Base-by-base conservation (phyloP, 768 basidiomycete species). In the Leccinum subtestaceum region DNA sequence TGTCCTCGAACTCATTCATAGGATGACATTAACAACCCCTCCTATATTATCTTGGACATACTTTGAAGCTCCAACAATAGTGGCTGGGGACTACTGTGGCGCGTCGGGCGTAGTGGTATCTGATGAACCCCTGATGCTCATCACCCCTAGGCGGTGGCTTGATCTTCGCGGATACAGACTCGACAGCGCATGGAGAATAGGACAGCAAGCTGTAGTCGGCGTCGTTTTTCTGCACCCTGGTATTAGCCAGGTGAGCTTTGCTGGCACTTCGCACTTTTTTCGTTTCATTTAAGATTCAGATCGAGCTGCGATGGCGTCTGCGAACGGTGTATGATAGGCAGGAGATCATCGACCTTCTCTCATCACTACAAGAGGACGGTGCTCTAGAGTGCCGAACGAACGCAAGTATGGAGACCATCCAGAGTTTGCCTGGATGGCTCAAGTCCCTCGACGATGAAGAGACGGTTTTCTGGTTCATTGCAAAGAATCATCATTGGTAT, bases 101-200 rank as follows among this genome's bases (percentile, higher is more conserved):
- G 63, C 76, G 23, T 90, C 87, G 89, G 80, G 82, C 2, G 83
- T 89, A 38, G 67, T 74, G 11, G 73, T 82, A 32, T 82, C 78
- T n/a, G 73, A 79, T 51, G 62, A 68, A 71, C 51, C 82, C 74
- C 8, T 68, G 77, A 74, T 69, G 49, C 74, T 81, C 62, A 61
- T 85, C 15, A 80, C 85, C 55, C 91, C 91, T 45, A 80, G 90
- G 34, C 83, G 91, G 17, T 93, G 91, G 91, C 72, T 90, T 43
- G 88, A 91, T 68, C 81, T 91, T 56, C 75, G 76, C n/a, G 91
- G 91, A 3, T 64, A 65, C 15, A 84, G 77, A 64, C 74, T 91
- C 36, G 69, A 73, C 10, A 84, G 86, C 57, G 79, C 81, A 38
- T 93, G 91, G 91, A 80, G 83, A 56, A 82, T 87, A n/a, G 90